These are phyloP conservation scores for Petrea volubilis DNA, from an alignment of 257 asterid genomes.

Conservation along the genomic window DNA sequence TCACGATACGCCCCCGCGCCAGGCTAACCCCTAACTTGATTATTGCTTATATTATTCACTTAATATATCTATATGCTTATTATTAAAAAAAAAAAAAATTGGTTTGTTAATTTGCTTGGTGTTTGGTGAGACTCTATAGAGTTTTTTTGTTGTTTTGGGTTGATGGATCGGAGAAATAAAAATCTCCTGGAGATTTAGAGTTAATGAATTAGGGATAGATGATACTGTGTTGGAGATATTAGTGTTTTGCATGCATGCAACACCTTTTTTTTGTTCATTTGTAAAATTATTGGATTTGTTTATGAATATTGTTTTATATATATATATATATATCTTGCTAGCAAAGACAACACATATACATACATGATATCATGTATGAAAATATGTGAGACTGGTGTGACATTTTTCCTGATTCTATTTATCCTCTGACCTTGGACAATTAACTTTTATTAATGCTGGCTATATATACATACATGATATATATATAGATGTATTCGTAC, in stretches of 20 bases:
- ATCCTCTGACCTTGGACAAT: too few species aligned
- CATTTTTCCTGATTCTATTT: background rate
- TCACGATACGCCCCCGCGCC: constrained; percentile 33
- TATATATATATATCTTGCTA: too few species aligned
- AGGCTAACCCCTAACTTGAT: background rate
- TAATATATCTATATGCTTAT: background rate
- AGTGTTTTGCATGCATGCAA: constrained; percentile 32
- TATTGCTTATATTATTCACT: background rate
- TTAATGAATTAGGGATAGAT: background rate
- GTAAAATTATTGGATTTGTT: constrained; percentile 16
- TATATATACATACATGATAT: too few species aligned
- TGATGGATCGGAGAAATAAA: constrained; percentile 16
- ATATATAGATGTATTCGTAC: too few species aligned
- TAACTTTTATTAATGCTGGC: too few species aligned
- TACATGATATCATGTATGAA: too few species aligned
- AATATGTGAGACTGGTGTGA: too few species aligned
- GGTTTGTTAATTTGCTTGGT: background rate
- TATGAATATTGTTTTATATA: background rate
- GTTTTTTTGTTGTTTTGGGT: background rate
- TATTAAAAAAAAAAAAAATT: background rate
- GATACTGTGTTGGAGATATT: background rate
- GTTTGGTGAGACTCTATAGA: constrained; percentile 15
- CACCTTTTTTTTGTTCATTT: background rate
- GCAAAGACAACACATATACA: too few species aligned
- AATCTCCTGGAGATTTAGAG: background rate